Conservation (phyloP, 179 eudicot species). For the Patellifolia procumbens region DNA sequence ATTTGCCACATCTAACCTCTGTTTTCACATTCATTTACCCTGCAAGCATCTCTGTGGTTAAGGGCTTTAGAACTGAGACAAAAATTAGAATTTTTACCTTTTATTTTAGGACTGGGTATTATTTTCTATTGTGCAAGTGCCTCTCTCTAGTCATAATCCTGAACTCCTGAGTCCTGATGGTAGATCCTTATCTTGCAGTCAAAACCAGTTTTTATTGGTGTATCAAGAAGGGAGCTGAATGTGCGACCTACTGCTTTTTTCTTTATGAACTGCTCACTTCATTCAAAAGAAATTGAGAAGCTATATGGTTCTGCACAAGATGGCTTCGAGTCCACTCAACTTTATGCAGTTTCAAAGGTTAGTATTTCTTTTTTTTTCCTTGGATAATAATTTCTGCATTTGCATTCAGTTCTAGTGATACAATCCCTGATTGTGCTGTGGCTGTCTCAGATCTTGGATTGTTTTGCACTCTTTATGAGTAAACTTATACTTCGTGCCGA, state of each 20-base stretch:
- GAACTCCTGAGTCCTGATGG: too few relatives aligned
- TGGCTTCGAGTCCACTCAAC: constrained; percentile 88
- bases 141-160: neutral
- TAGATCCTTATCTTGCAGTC: constrained; percentile 45
- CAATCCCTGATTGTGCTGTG: neutral
- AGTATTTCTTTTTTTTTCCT: constrained; percentile 26
- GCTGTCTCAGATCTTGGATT: neutral
- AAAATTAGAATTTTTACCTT: neutral
- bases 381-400: constrained; percentile 6
- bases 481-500: neutral
- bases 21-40: neutral
- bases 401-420: neutral
- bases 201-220: constrained; percentile 69
- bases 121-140: neutral
- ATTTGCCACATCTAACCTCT: neutral
- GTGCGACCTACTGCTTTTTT: constrained; percentile 93
- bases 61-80: neutral
- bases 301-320: constrained; percentile 76
- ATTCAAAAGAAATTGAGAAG: constrained; percentile 67
- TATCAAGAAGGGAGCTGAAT: constrained; percentile 78
- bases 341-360: constrained; percentile 66
- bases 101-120: neutral
- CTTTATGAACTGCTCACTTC: constrained; percentile 75
- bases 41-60: neutral
- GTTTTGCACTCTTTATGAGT: neutral